Percentiles rank a stretch among this genome's conserved stretches.
These are phyloP conservation scores for Lachnellula hyalina DNA, from an alignment of 2,329 filamentous ascomycete species.

Conservation along the genomic window DNA sequence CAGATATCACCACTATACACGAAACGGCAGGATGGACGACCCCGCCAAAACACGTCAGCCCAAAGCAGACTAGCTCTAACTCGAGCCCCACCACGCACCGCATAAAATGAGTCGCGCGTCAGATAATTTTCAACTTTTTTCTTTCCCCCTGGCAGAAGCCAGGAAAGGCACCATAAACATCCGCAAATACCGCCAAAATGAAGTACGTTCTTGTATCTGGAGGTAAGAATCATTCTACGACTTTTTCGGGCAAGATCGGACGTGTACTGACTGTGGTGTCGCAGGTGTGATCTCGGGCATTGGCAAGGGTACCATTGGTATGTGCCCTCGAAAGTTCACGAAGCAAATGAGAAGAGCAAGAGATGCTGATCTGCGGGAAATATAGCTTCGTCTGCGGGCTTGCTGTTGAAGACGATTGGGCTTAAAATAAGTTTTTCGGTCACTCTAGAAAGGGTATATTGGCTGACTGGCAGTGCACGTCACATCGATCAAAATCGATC, in stretches of 20 bases:
- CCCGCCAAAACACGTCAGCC: not conserved
- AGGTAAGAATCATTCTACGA: constrained; percentile 42
- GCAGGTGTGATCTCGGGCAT: constrained; percentile 49
- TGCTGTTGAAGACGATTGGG: constrained; percentile 75
- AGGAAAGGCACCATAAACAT: constrained; percentile 23
- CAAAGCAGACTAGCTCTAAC: not conserved
- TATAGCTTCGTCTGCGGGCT: constrained; percentile 62
- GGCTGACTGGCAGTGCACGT: constrained; percentile 42
- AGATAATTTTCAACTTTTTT: constrained; percentile 2
- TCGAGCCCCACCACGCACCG: not conserved
- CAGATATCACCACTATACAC: no score
- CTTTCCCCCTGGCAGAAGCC: constrained; percentile 27
- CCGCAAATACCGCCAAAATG: constrained; percentile 46
- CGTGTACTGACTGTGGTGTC: constrained; percentile 16
- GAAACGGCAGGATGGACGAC: not conserved
- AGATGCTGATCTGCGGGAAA: not conserved
- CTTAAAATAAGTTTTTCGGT: constrained; percentile 58
- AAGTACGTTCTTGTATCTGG: constrained; percentile 78
- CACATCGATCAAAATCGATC: constrained; percentile 65
- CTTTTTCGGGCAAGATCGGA: constrained; percentile 1
- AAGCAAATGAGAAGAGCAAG: not conserved
- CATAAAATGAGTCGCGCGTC: not conserved
- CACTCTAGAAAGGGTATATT: not conserved
- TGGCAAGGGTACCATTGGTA: constrained; percentile 64
- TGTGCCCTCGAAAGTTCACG: constrained; percentile 19